Base-by-base conservation (phyloP, 2,329 filamentous ascomycete genomes). In the Fusarium sterilihyphosum region DNA sequence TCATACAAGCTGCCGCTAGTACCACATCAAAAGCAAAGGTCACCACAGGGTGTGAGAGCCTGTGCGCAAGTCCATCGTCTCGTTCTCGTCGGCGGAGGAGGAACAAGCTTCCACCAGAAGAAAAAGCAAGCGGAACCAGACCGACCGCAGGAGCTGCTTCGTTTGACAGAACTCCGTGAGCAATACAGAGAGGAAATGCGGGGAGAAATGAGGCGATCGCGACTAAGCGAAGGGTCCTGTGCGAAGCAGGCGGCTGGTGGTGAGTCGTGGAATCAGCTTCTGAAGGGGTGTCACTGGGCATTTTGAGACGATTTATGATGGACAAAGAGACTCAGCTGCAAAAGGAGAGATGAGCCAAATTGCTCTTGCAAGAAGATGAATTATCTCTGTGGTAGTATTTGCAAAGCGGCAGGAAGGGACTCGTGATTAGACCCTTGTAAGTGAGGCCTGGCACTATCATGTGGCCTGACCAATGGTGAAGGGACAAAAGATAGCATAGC, bases 161-260 rank as follows among this genome's bases (percentile, higher is more conserved):
- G 43, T 73, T 59, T 33, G 83, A 83, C 60, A 84, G 74, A 52
- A 81, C 75, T 73, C 82, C 83, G 73, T 84, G 82, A 37, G 81
- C 77, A 67, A 86, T 71, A 69, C 82, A 82, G 24, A 85, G 80
- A 7, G 82, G 81, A 50, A 85, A 82, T 12, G 83, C 83, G 46
- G 83, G 83, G 37, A 85, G 40, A 67, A 85, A 84, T 61, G 79
- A 81, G 57, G 79, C 73, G 69, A 81, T 78, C 59, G 81, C 80
- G 64, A 82, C 67, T 60, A 80, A 77, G 67, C 84, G 84, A 47
- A 84, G 77, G 47, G 77, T 74, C 38, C 44, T 73, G 43, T 77
- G 77, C 35, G 72, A 74, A 47, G 58, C 52, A 26, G 67, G 41
- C 57, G 65, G 66, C 26, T 56, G 70, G 49, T 60, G 65, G 26